Conservation (phyloP, 2,329 filamentous ascomycete species). For the Fusarium phyllophilum region DNA sequence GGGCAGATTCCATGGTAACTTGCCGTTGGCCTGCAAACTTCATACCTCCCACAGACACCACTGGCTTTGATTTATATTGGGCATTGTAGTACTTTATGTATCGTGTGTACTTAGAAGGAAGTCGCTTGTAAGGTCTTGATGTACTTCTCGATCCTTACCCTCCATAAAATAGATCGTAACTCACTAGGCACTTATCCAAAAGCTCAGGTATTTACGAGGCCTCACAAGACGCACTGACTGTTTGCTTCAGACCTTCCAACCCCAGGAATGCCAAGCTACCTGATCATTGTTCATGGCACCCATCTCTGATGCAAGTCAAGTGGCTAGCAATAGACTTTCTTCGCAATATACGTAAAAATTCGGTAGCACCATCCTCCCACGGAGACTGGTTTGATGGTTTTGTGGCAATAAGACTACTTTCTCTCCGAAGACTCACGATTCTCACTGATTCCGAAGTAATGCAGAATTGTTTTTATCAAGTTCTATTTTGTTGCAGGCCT, state of each 20-base stretch:
- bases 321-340: background rate
- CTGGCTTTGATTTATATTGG: background rate
- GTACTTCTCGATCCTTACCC: background rate
- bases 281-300: background rate
- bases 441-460: background rate
- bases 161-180: background rate
- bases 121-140: background rate
- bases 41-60: background rate
- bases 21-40: background rate
- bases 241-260: background rate
- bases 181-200: background rate
- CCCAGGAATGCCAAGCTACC: background rate
- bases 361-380: background rate
- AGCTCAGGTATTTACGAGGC: background rate
- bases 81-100: background rate
- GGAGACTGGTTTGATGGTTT: background rate
- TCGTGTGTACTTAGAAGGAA: too few species aligned
- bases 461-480: background rate
- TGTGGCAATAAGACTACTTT: background rate
- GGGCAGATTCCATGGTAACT: background rate
- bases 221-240: background rate
- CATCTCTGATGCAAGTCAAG: background rate
- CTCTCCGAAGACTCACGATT: background rate
- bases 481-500: background rate
- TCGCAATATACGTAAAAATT: background rate